Base-by-base conservation (phyloP, 2,329 filamentous ascomycete species). In the Penicillium sp. region DNA sequence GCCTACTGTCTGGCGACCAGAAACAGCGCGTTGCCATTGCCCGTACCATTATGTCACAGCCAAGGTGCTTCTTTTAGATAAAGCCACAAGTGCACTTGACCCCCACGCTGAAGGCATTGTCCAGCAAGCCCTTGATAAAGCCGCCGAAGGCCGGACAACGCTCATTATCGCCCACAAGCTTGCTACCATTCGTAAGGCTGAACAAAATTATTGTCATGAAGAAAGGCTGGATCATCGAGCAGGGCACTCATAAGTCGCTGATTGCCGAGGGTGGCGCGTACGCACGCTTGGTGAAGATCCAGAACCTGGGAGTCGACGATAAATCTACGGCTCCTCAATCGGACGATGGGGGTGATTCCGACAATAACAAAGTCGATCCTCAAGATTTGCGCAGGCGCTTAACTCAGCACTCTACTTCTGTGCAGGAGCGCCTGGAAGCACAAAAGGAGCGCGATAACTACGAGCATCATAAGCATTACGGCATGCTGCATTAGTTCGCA, bases 11-110 rank as follows among this genome's bases (percentile, higher is more conserved):
- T 60, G 95, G 95, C 75, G 95, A 95, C 41, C 95, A 99, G 78
- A 97, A 97, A 77, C 95, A 98, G 78, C 91, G 95, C 69, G 95
- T 98, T 72, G 93, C 94, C 9, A 97, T 98, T 76, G 93, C 94
- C 7, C 86, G 93, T 71, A 93, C 93, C 45, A 87, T 97, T 58
- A 92, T 97, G 29, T 94, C 90, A 17, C 91, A 97, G 69, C 94
- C 94, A 0, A 96, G 80, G 88, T 99, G 70, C 84, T 99, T 1
- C 85, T 99, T 0, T 88, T 99, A 5, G 95, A 99, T 67, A 95
- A 99, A 77, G 95, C 95, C 4, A 99, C 95, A 0, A 95, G 91
- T 44, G 93, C 93, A 2, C 84, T 99, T 0, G 95, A 99, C 72
- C 97, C 94, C n/a, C 94, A 95, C 73, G 96, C 92, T 0, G 95